Conservation (phyloP, 1,284 basidiomycete genomes). For the Bondarzewia mesenterica region DNA sequence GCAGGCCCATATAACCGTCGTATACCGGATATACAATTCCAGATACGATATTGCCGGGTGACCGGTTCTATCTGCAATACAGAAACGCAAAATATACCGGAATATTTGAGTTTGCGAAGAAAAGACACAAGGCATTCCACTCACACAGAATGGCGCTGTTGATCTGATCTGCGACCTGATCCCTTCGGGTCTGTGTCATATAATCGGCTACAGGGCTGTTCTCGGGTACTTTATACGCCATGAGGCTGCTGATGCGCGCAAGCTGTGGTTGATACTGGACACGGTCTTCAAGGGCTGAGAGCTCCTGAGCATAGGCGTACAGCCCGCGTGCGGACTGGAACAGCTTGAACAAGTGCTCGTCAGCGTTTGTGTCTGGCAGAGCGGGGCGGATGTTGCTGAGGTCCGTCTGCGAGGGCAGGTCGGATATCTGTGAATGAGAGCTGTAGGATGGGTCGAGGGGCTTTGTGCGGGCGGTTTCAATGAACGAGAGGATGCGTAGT, state of each 20-base stretch:
- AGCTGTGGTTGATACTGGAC: constrained; percentile 61
- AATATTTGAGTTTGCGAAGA: constrained; percentile 5
- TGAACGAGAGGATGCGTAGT: constrained; percentile 76
- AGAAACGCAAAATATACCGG: not conserved
- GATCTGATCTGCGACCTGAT: constrained; percentile 78
- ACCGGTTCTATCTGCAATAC: constrained; percentile 37
- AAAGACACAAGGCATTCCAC: no score
- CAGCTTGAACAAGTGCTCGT: constrained; percentile 19
- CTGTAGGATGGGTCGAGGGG: constrained; percentile 32
- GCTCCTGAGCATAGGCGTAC: constrained; percentile 45
- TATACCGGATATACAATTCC: constrained; percentile 56
- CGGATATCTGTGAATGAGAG: constrained; percentile 12
- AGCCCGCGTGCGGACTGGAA: constrained; percentile 27
- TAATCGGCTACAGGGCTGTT: constrained; percentile 62
- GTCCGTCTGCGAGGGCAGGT: constrained; percentile 10
- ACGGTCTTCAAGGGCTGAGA: constrained; percentile 46
- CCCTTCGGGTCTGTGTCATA: constrained; percentile 62
- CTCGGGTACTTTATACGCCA: constrained; percentile 73
- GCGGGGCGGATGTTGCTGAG: constrained; percentile 10
- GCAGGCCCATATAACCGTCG: constrained; percentile 45
- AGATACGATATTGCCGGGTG: constrained; percentile 48
- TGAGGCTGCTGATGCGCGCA: constrained; percentile 60
- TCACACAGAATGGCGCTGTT: constrained; percentile 77
- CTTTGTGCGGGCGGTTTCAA: constrained; percentile 70
- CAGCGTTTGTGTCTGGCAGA: constrained; percentile 16